Evolutionary conservation across 768 basidiomycete genomes (phyloP), one percentile per base, ranked within the genome.

Genomic region (Boletus rubropictus): DNA sequence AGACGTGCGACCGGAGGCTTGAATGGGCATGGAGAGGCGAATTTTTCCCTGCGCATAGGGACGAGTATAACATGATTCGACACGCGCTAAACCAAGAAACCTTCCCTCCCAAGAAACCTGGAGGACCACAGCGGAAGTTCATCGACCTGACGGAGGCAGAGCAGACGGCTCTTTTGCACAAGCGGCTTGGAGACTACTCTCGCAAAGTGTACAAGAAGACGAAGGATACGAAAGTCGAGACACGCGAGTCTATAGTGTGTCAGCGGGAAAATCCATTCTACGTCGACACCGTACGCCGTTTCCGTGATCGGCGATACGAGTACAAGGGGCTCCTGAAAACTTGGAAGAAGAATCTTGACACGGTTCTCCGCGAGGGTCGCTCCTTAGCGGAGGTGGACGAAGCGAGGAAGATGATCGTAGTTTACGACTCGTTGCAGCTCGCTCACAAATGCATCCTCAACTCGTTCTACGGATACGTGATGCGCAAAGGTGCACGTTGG

Each of bases 371-470:
- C n/a, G 84, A 83, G 57, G 82, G 82, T 7, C 77, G 81, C 5
- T 79, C 84, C 3, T 74, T 97, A 22, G 78, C 86, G 7, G 93
- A 97, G 60, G 78, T 96, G 32, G 89, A 94, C 52, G 96, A 99
- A 67, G 95, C 96, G 32, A 97, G 88, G 75, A 96, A 95, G 75
- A 93, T 99, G 89, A 89, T 97, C 57, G 95, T 99, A 20, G 68
- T 99, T 9, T 99, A 98, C 70, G 96, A 98, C 65, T 98, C 96
- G 4, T 78, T 99, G 28, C 96, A 99, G 66, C 84, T 99, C 22
- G 96, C 96, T 4, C 96, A 99, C 78, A 99, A 99, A 72, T 97
- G 94, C 62, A 99, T 99, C 63, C 80, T 99, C 55, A 99, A 99
- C 73, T 98, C 96, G 3, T 99, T 99, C 76, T 99, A 99, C 63